Conservation (phyloP, 1,284 basidiomycete genomes). For the Microstroma glucosiphilum region DNA sequence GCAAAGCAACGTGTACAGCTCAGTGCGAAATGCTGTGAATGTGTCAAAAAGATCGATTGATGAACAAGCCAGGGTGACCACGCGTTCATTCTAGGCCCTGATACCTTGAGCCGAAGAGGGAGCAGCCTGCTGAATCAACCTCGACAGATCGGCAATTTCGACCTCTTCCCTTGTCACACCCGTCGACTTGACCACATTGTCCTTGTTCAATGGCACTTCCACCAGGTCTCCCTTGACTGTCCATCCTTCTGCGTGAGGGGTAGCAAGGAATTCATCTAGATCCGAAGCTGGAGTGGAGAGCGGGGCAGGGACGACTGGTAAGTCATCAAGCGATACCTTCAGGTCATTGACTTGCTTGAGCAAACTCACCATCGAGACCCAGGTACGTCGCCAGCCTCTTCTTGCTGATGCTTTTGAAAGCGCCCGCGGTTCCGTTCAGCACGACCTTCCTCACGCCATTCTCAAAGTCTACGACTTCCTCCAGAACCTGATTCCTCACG, state of each 20-base stretch:
- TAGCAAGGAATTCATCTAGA: neutral
- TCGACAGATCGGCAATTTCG: neutral
- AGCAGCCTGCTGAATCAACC: conserved; percentile 4
- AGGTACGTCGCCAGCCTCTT: conserved; percentile 68
- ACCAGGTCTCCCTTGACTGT: conserved; percentile 5
- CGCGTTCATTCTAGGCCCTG: too few relatives aligned
- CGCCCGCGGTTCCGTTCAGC: conserved; percentile 67
- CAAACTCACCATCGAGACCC: conserved; percentile 60
- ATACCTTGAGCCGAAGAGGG: neutral
- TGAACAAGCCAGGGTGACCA: too few relatives aligned
- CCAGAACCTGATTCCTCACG: conserved; percentile 69
- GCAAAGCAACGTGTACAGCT: too few relatives aligned
- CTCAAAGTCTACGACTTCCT: conserved; percentile 74
- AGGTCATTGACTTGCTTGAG: too few relatives aligned
- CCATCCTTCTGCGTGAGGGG: neutral
- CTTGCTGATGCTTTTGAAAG: conserved; percentile 68
- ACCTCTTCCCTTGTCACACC: neutral
- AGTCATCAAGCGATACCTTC: neutral
- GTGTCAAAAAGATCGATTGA: too few relatives aligned
- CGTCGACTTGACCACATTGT: conserved; percentile 2
- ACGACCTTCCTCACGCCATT: conserved; percentile 70
- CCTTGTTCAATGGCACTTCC: neutral
- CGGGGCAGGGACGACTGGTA: neutral
- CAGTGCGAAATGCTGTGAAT: too few relatives aligned
- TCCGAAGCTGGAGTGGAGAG: neutral